Base-by-base conservation (phyloP, 257 asterid genomes). In the Echium plantagineum region DNA sequence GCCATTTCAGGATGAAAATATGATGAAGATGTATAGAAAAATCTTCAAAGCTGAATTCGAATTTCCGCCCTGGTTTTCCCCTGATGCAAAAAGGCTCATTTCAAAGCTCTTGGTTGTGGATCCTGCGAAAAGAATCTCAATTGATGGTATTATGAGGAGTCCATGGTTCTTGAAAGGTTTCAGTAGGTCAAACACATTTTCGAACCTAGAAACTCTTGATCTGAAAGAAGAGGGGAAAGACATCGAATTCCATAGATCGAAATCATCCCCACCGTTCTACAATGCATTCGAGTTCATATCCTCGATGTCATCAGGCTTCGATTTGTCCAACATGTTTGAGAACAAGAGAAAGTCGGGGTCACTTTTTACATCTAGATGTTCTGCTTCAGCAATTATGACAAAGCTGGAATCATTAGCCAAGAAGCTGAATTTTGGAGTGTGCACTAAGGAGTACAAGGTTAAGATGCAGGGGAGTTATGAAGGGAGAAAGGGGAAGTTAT, bases 241-340 rank as follows among this genome's bases (percentile, higher is more conserved):
- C 2, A 24, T 55, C 6, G 46, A n/a, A 3, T 6, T 21, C 31
- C 26, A 21, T 17, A 42, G 32, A 47, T 28, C 63, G 49, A 66
- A 66, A 58, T 58, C 64, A 46, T 21, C 64, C 19, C 59, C 70
- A 18, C 69, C 59, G 15, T 66, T 66, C 58, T 66, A 57, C 56
- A 78, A 78, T 52, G 84, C 84, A 2, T 78, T 78, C 21, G 81
- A 75, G 21, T 55, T 78, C 1, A 78, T 78, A 28, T 74, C 80
- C 2, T 65, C 68, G 9, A 66, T 64, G 64, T 75, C 84, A 12
- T 63, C 66, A 16, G 66, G 66, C 12, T 63, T 63, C 30, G 59
- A 63, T 32, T 18, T 63, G 52, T 63, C 66, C 20, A 49, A 26
- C 6, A 19, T 63, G 3, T 63, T 63, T 58, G 66, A 52, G 59